Conservation (phyloP, 2,329 filamentous ascomycete species). For the Pseudogymnoascus sp. region DNA sequence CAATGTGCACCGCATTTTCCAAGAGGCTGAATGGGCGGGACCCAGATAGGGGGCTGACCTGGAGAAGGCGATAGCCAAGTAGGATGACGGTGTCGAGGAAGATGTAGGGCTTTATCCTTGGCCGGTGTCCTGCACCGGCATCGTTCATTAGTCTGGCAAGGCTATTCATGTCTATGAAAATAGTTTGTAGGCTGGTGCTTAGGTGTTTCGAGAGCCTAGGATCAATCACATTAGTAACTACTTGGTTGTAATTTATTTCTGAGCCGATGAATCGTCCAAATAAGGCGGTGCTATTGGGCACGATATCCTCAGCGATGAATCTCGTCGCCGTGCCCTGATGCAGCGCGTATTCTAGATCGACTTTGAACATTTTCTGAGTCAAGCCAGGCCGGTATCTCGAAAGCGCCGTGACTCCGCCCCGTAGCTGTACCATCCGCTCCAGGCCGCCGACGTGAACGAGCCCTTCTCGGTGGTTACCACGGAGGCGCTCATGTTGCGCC, state of each 20-base stretch:
- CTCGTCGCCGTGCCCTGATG: slow-evolving; percentile 18
- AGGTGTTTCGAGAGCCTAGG: neutral
- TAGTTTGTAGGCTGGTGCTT: slow-evolving; percentile 7
- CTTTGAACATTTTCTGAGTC: slow-evolving; percentile 21
- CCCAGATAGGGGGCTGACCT: slow-evolving; percentile 15
- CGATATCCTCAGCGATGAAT: slow-evolving; percentile 13
- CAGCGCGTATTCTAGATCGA: slow-evolving; percentile 24
- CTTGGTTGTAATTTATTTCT: neutral
- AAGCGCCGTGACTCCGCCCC: slow-evolving; percentile 26
- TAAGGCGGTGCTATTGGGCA: neutral
- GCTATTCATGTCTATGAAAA: slow-evolving; percentile 16
- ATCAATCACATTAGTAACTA: neutral
- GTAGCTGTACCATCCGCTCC: slow-evolving; percentile 25
- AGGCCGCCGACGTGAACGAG: slow-evolving; percentile 28
- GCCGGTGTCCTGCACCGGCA: neutral
- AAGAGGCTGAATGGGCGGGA: neutral
- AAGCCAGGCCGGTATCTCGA: slow-evolving; percentile 14
- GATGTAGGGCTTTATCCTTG: slow-evolving; percentile 16
- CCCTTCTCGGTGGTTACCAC: slow-evolving; percentile 19
- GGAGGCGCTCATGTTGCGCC: slow-evolving; percentile 23
- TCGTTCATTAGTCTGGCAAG: slow-evolving; percentile 20
- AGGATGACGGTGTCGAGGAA: slow-evolving; percentile 25
- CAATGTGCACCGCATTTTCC: slow-evolving; percentile 23
- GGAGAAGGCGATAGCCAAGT: slow-evolving; percentile 24
- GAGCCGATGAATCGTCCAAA: neutral